Evolutionary conservation across 2,329 filamentous ascomycete species (phyloP).

Genomic region (Monilinia fructicola): DNA sequence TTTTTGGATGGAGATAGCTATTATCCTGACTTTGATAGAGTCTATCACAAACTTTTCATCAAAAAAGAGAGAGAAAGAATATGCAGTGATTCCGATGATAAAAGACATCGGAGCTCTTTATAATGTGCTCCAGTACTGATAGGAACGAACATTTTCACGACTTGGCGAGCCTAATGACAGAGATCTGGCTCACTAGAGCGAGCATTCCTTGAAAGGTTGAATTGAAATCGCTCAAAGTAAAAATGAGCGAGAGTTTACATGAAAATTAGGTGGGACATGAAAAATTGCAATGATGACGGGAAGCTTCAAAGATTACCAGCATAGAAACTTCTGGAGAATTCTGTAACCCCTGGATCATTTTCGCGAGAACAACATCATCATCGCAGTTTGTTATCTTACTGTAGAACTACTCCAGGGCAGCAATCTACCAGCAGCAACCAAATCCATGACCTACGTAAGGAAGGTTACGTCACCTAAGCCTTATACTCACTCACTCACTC

Average conservation of each 20-base stretch:
- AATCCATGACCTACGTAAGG: background rate
- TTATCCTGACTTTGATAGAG: background rate
- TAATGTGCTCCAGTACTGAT: background rate
- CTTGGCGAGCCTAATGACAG: background rate
- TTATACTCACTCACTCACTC: too few species aligned
- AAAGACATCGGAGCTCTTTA: background rate
- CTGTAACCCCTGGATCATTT: background rate
- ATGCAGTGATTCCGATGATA: background rate
- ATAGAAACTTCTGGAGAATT: background rate
- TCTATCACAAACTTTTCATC: background rate
- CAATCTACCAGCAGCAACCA: too few species aligned
- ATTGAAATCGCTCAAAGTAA: background rate
- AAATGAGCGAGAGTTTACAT: background rate
- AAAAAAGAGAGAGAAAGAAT: too few species aligned
- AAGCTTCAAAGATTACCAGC: background rate
- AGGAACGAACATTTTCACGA: background rate
- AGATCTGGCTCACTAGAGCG: constrained; percentile 2
- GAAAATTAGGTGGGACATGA: background rate
- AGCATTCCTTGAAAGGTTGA: background rate
- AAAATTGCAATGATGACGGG: too few species aligned
- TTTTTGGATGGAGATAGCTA: background rate
- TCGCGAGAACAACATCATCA: background rate
- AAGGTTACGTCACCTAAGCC: too few species aligned
- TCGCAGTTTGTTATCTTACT: too few species aligned
- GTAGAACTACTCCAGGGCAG: too few species aligned